Base-by-base conservation (phyloP, 1,139 yeast species). In the Pichia sp. region DNA sequence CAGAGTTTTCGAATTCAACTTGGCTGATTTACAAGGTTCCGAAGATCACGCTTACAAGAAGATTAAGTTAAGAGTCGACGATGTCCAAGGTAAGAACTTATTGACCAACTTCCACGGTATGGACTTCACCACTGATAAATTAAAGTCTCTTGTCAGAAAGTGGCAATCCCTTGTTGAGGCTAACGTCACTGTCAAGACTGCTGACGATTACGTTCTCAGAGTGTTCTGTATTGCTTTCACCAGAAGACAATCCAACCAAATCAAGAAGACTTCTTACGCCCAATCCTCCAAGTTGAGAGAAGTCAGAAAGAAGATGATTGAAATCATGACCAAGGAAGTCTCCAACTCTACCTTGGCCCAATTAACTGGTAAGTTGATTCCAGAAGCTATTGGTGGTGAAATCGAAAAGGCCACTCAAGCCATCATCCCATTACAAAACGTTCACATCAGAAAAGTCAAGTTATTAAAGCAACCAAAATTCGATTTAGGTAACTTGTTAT, bases 21-120 rank as follows among this genome's bases (percentile, higher is more conserved):
- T 88, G 66, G 96, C 95, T 69, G 96, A 88, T 76, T 80, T 88
- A 72, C 95, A 88, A 79, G 92, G 90, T 72, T 87, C 90, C 70
- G 96, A 88, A 79, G 95, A 88, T 79, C 90, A 87, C 81, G 84
- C 95, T 64, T 84, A 84, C 86, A 88, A 90, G 81, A 87, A 87
- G 79, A 79, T 88, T 72, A 85, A 84, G 78, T 85, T 88, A 77
- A 86, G 95, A 78, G 90, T 87, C 69, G 96, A 88, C 70, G 96
- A 88, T 77, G 93, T 88, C 68, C 95, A 88, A 79, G 95, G 95
- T 76, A 85, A 87, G 82, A 86, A 87, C 84, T 80, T 87, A 73
- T 81, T 88, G 75, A 88, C 96, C 80, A 88, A 88, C 90, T 88
- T 88, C 90, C 95, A 88, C 83, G 96, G 95, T 72, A 77, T 87